phyloP scores from a whole-genome alignment of 2,329 filamentous ascomycete species.

The Scedosporium aurantiacum region DNA sequence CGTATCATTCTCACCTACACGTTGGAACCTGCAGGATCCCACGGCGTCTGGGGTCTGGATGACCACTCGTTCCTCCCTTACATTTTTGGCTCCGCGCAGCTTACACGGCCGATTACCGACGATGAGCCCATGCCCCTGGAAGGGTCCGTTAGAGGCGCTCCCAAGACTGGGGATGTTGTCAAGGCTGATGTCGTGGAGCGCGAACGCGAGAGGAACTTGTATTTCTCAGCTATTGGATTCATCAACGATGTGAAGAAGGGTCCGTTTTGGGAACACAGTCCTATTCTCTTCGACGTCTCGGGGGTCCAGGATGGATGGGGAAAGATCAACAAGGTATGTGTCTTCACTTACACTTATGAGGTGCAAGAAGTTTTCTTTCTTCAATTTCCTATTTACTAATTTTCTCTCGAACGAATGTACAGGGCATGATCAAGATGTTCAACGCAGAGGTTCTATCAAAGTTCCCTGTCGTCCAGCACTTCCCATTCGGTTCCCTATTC shows the following conservation, averaged over 20 bases:
- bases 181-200: conserved; percentile 53
- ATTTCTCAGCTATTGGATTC: conserved; percentile 92
- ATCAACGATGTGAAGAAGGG: conserved; percentile 96
- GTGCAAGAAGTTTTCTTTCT: not conserved
- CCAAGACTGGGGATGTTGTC: conserved; percentile 59
- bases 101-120: conserved; percentile 62
- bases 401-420: not conserved
- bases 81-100: conserved; percentile 87
- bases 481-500: conserved; percentile 71
- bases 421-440: conserved; percentile 99
- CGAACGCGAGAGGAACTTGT: conserved; percentile 64
- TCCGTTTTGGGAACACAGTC: conserved; percentile 95
- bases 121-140: conserved; percentile 58
- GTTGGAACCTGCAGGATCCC: conserved; percentile 87
- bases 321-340: conserved; percentile 70
- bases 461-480: conserved; percentile 98
- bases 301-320: conserved; percentile 91
- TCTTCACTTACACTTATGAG: conserved; percentile 3
- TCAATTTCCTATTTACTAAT: not conserved
- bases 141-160: conserved; percentile 62
- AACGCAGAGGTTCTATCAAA: conserved; percentile 93
- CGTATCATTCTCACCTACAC: conserved; percentile 82
- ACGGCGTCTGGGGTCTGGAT: conserved; percentile 97
- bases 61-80: conserved; percentile 93
- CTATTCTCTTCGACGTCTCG: conserved; percentile 87